Base-by-base conservation (phyloP, 345 rosid genomes). In the Linum usitatissimum region DNA sequence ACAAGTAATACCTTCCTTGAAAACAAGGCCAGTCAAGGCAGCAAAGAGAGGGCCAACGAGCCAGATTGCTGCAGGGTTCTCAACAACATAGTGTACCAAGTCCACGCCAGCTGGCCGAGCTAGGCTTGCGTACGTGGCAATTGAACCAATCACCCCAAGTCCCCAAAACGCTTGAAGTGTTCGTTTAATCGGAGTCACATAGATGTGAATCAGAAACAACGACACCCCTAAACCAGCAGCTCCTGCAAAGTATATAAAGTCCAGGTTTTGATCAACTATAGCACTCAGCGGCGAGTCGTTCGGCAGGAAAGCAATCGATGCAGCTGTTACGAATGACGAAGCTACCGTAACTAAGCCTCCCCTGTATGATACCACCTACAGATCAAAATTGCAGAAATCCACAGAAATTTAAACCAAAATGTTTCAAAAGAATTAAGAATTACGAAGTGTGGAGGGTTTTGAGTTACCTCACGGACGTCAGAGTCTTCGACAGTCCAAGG, bases 1-100 rank as follows among this genome's bases (percentile, higher is more conserved):
- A n/a, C n/a, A n/a, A n/a, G n/a, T n/a, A n/a, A n/a, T n/a, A 89
- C 98, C 98, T 83, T 92, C 97, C 78, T 92, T 92, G 61, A 92
- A 92, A 69, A 92, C 97, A 1, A 92, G 95, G 13, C 96, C 96
- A 0, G 98, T 92, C 15, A 92, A 78, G 3, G 95, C 76, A 3
- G 96, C 97, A 66, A 92, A 92, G 57, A 89, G 83, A 20, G 98
- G 96, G 56, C 98, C 98, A 64, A 89, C 81, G 72, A 89, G 84
- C 98, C 96, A 92, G 49, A 89, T 78, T 40, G 95, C 84, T 0
- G 70, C 28, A 0, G 93, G 91, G 65, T 92, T 81, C 53, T 76
- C 64, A 6, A 84, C 61, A 34, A 80, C 95, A 73, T 83, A 87
- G 5, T 81, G 93, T n/a, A 83, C 82, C 73, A 92, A 79, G 76